Evolutionary conservation across 2,329 filamentous ascomycete genomes (phyloP).

Genomic region (Cytospora mali): DNA sequence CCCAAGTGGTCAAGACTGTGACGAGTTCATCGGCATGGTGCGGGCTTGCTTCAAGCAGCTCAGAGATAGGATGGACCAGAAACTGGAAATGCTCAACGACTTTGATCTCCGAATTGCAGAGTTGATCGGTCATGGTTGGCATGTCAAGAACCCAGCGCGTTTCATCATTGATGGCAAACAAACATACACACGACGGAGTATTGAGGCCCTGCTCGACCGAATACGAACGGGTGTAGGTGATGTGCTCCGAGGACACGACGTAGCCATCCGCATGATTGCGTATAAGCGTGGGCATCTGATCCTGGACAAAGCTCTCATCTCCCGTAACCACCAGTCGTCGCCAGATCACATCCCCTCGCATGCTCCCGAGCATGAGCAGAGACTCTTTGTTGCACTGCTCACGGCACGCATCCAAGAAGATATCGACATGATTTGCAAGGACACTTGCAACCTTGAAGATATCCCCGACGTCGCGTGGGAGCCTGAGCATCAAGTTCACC

Average conservation of each 20-base stretch:
- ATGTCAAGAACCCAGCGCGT: conserved; percentile 48
- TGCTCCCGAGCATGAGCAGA: conserved; percentile 28
- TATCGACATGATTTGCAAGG: conserved; percentile 52
- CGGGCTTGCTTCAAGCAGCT: conserved; percentile 42
- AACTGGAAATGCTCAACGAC: conserved; percentile 47
- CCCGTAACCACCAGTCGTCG: conserved; percentile 39
- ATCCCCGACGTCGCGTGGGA: conserved; percentile 34
- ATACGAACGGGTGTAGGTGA: conserved; percentile 54
- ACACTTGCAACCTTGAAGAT: conserved; percentile 51
- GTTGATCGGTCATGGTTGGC: conserved; percentile 50
- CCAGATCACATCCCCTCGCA: conserved; percentile 12
- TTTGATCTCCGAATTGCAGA: conserved; percentile 52
- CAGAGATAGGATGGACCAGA: conserved; percentile 46
- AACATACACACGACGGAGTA: conserved; percentile 47
- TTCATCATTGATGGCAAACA: conserved; percentile 47
- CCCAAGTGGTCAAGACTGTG: conserved; percentile 46
- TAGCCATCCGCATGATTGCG: conserved; percentile 50
- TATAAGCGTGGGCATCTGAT: conserved; percentile 58
- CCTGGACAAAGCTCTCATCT: conserved; percentile 51
- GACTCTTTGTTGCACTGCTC: conserved; percentile 43
- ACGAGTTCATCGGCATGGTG: conserved; percentile 46
- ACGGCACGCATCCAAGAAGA: conserved; percentile 50
- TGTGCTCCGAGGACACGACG: conserved; percentile 50
- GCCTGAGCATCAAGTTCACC: conserved; percentile 15
- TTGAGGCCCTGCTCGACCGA: conserved; percentile 54